These are phyloP conservation scores for Cupressus sempervirens DNA, from an alignment of 75 land plant genomes.

Conservation along the genomic window DNA sequence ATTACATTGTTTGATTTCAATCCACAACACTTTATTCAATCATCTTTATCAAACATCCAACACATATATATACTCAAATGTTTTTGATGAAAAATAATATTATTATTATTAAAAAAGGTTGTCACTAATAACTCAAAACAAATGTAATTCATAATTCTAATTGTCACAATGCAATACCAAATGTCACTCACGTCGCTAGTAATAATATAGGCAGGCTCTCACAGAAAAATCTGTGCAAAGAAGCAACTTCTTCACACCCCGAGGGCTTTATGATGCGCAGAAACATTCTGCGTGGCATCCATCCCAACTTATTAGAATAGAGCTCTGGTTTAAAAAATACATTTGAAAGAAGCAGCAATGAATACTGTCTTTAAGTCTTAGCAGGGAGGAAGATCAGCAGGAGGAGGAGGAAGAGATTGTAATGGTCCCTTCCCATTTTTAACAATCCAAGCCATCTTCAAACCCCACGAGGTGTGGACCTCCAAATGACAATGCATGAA, in stretches of 20 bases:
- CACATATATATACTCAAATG: no score
- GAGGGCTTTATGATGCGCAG: neutral
- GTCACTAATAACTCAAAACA: no score
- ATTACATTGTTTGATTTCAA: no score
- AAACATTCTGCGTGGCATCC: neutral
- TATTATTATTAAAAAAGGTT: no score
- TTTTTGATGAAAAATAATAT: no score
- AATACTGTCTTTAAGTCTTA: neutral
- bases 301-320: neutral
- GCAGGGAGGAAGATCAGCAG: conserved; percentile 42
- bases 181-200: no score
- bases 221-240: neutral
- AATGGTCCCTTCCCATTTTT: conserved; percentile 36
- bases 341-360: neutral
- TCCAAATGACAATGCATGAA: conserved; percentile 60
- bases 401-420: conserved; percentile 53
- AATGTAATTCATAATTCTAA: neutral
- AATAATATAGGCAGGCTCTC: neutral
- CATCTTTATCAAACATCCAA: no score
- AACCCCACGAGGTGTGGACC: conserved; percentile 59
- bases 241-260: neutral
- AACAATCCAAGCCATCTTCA: conserved; percentile 60
- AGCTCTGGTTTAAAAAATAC: neutral
- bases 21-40: no score
- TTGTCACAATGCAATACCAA: neutral